phyloP scores from a whole-genome alignment of 495 filamentous ascomycete genomes.

The Trichocladium uniseriatum region DNA sequence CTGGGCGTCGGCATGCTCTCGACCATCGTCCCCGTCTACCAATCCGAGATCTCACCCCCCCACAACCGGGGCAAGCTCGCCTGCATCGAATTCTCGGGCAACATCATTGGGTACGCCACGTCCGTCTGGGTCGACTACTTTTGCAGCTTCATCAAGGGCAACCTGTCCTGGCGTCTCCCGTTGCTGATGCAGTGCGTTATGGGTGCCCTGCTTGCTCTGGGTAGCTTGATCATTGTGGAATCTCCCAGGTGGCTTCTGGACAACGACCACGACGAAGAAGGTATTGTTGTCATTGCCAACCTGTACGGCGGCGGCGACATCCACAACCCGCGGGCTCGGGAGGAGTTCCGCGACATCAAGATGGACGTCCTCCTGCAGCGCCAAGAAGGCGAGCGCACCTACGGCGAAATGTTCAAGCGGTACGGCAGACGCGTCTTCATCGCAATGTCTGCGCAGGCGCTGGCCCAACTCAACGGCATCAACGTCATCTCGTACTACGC shows the following conservation, averaged over 20 bases:
- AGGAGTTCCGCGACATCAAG: conserved; percentile 97
- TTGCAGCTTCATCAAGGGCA: conserved; percentile 76
- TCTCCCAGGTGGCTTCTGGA: conserved; percentile 97
- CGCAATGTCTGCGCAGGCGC: conserved; percentile 94
- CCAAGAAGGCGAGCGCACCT: conserved; percentile 88
- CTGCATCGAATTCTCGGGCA: conserved; percentile 96
- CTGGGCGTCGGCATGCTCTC: conserved; percentile 89
- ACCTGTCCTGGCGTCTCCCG: conserved; percentile 86
- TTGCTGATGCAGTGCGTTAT: conserved; percentile 90
- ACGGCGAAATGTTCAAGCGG: conserved; percentile 87
- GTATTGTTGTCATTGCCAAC: conserved; percentile 95
- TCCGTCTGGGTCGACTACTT: conserved; percentile 99
- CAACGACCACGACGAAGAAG: conserved; percentile 96
- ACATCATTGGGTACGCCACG: conserved; percentile 88
- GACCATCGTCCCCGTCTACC: conserved; percentile 95
- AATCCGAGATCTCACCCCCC: conserved; percentile 94
- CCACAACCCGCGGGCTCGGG: conserved; percentile 78
- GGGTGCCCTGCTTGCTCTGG: conserved; percentile 72
- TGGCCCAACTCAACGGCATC: conserved; percentile 96
- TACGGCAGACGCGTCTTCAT: conserved; percentile 92
- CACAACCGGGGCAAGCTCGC: conserved; percentile 93
- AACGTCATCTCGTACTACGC: conserved; percentile 99
- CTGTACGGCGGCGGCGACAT: conserved; percentile 93
- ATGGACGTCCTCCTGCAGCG: conserved; percentile 89
- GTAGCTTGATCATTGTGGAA: conserved; percentile 89